Conservation (phyloP, 2,329 filamentous ascomycete genomes). For the Talaromyces sp. region DNA sequence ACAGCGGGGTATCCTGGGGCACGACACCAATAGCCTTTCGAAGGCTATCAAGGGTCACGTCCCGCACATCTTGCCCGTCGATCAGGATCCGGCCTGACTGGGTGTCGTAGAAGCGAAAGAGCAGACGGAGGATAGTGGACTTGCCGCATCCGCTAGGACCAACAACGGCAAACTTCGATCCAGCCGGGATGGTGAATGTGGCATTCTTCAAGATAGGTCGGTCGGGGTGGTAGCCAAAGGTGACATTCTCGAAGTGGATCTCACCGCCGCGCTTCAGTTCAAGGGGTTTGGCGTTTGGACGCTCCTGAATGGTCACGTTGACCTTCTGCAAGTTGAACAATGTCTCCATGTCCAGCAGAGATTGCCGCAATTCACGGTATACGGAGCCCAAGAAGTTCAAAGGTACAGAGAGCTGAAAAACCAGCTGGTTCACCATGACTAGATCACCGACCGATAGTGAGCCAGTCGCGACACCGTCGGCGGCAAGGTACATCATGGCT, state of each 20-base stretch:
- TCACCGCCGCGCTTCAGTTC: constrained; percentile 76
- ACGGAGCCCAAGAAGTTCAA: constrained; percentile 98
- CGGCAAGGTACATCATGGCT: constrained; percentile 97
- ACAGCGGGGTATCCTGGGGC: constrained; percentile 93
- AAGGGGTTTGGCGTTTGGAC: constrained; percentile 72
- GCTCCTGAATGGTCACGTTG: constrained; percentile 82
- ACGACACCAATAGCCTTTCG: constrained; percentile 89
- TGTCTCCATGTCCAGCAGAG: constrained; percentile 96
- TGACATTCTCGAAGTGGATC: constrained; percentile 92
- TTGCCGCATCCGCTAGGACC: constrained; percentile 96
- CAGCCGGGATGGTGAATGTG: constrained; percentile 85
- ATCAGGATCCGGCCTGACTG: constrained; percentile 83
- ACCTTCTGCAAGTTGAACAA: constrained; percentile 97
- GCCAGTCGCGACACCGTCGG: constrained; percentile 81
- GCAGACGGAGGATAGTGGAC: constrained; percentile 83
- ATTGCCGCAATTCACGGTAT: constrained; percentile 93
- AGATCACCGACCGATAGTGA: constrained; percentile 88
- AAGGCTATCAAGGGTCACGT: constrained; percentile 79
- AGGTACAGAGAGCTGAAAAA: constrained; percentile 95
- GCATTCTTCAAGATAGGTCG: constrained; percentile 85
- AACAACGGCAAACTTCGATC: constrained; percentile 93
- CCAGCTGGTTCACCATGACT: constrained; percentile 98
- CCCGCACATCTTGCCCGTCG: constrained; percentile 87
- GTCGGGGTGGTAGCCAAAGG: constrained; percentile 86
- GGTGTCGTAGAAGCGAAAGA: constrained; percentile 94